Conservation (phyloP, 345 rosid genomes). For the Pelargonium nanum region DNA sequence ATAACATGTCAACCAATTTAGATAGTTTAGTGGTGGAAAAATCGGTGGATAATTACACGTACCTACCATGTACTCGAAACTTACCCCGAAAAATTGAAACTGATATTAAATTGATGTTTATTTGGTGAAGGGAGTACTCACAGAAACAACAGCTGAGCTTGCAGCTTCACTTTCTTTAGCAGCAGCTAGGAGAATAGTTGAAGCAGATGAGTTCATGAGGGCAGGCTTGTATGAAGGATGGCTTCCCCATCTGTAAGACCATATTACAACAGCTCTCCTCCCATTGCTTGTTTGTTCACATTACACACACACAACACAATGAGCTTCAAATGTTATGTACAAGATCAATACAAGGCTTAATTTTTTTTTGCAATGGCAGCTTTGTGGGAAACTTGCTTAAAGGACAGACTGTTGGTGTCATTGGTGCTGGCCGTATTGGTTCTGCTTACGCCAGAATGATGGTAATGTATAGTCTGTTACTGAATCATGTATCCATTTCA, state of each 20-base stretch:
- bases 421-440: constrained; percentile 98
- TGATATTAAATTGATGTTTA: constrained; percentile 5
- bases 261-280: neutral
- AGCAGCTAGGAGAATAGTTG: constrained; percentile 92
- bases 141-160: constrained; percentile 92
- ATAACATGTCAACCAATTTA: too few species aligned
- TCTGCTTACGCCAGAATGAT: constrained; percentile 98
- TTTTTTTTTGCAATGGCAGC: constrained; percentile 21
- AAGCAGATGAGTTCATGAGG: constrained; percentile 95
- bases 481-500: too few species aligned
- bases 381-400: constrained; percentile 94
- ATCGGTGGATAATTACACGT: too few species aligned
- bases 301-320: too few species aligned
- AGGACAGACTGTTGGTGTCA: constrained; percentile 97
- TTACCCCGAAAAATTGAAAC: too few species aligned
- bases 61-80: too few species aligned
- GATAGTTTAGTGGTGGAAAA: too few species aligned
- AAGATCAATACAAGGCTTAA: too few species aligned
- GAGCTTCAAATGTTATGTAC: neutral
- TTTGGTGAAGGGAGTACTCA: constrained; percentile 67
- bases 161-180: constrained; percentile 89
- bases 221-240: constrained; percentile 95
- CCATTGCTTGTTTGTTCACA: neutral
- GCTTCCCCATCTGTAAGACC: constrained; percentile 76
- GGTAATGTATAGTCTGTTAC: too few species aligned